A percentile compares a stretch with the other conserved stretches of the same genome.
phyloP scores from a whole-genome alignment of 1,284 basidiomycete species.

The Ganoderma lingzhi region DNA sequence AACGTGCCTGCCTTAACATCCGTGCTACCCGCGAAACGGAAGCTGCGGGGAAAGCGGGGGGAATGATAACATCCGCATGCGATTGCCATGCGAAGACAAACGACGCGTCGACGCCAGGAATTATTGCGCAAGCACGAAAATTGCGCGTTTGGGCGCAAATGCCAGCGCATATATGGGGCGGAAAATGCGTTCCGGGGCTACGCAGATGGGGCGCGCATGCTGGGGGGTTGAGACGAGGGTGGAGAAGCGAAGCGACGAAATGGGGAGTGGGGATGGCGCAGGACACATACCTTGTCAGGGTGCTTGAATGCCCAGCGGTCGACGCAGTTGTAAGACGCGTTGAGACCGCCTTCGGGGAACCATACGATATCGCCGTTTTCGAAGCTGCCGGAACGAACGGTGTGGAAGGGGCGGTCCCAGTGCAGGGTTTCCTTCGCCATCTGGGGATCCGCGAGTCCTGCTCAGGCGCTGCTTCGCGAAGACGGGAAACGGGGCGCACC shows the following conservation, averaged over 20 bases:
- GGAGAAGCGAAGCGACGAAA: slow-evolving; percentile 10
- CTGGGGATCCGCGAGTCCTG: slow-evolving; percentile 47
- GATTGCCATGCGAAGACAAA: neutral
- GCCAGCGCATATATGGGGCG: neutral
- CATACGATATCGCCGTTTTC: slow-evolving; percentile 90
- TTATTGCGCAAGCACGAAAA: slow-evolving; percentile 3
- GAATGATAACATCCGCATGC: neutral
- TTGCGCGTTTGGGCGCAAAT: neutral
- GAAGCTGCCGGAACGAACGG: slow-evolving; percentile 88
- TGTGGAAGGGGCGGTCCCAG: slow-evolving; percentile 94
- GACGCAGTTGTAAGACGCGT: slow-evolving; percentile 97
- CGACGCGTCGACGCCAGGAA: neutral
- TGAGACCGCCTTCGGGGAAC: slow-evolving; percentile 93
- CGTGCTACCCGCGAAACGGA: neutral
- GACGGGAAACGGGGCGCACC: slow-evolving; percentile 51
- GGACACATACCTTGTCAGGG: slow-evolving; percentile 79
- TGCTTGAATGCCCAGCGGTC: slow-evolving; percentile 95
- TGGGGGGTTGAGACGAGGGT: slow-evolving; percentile 23
- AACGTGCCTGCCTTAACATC: slow-evolving; percentile 1
- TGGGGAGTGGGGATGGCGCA: neutral
- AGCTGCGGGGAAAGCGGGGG: neutral
- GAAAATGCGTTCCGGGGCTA: slow-evolving; percentile 11
- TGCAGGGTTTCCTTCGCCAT: slow-evolving; percentile 83
- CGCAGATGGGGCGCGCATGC: slow-evolving; percentile 16
- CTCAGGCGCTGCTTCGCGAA: slow-evolving; percentile 9